These are phyloP conservation scores for Arthrobotrys pseudoclavata DNA, from an alignment of 2,329 filamentous ascomycete genomes.

Conservation along the genomic window DNA sequence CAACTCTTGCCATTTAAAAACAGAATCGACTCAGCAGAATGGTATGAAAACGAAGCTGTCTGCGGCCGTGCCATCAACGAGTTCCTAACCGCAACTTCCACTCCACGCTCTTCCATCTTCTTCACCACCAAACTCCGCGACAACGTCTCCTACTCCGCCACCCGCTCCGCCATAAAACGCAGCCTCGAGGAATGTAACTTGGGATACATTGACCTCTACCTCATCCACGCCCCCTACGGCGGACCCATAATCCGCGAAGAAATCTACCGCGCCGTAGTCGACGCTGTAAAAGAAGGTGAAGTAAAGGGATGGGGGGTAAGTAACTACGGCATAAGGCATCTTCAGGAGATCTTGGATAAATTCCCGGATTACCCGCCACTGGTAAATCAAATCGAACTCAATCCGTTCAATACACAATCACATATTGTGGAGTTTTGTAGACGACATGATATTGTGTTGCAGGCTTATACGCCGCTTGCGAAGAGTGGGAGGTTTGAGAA, in stretches of 20 bases:
- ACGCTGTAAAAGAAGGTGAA: conserved; percentile 80
- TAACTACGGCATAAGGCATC: conserved; percentile 80
- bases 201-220: conserved; percentile 82
- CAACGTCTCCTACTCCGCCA: conserved; percentile 77
- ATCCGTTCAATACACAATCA: conserved; percentile 82
- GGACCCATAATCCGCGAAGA: conserved; percentile 77
- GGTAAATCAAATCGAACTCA: conserved; percentile 85
- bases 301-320: conserved; percentile 80
- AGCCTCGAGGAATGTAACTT: conserved; percentile 76
- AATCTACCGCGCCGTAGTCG: conserved; percentile 82
- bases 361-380: conserved; percentile 75
- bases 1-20: not conserved
- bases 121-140: conserved; percentile 84
- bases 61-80: conserved; percentile 76
- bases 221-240: conserved; percentile 84
- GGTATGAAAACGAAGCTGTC: conserved; percentile 79
- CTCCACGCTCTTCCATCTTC: conserved; percentile 79
- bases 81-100: conserved; percentile 69
- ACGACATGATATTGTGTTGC: conserved; percentile 76
- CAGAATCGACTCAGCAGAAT: conserved; percentile 73
- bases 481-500: conserved; percentile 79
- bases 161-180: conserved; percentile 75
- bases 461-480: conserved; percentile 84
- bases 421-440: conserved; percentile 76
- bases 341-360: conserved; percentile 77